phyloP scores from a whole-genome alignment of 495 filamentous ascomycete genomes.

The Aspergillus taichungensis region DNA sequence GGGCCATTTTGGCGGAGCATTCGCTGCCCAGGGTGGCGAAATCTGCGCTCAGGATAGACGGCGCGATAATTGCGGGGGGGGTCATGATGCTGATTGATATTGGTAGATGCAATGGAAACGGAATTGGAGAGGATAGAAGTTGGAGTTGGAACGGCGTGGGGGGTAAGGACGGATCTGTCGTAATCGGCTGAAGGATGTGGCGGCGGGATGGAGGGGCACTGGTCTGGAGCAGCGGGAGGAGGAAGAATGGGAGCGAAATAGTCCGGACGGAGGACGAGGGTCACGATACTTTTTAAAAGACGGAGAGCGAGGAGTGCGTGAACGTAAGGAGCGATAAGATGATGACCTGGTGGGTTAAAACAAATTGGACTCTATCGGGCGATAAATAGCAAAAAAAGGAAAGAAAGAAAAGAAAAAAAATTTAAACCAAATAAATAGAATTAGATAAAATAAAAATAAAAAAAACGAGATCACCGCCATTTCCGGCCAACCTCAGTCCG shows the following conservation, averaged over 20 bases:
- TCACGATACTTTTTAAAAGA: too few relatives aligned
- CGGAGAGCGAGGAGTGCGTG: too few relatives aligned
- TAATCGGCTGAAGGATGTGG: not conserved
- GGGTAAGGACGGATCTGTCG: not conserved
- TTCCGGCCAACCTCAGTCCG: constrained; percentile 21
- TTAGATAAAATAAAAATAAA: not conserved
- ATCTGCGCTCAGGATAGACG: constrained; percentile 94
- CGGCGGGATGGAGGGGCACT: not conserved
- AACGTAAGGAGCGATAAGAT: too few relatives aligned
- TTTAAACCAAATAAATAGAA: not conserved
- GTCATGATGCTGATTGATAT: constrained; percentile 47
- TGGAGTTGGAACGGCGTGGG: not conserved
- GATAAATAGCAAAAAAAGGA: not conserved
- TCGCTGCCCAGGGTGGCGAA: constrained; percentile 79
- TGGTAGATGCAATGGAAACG: not conserved
- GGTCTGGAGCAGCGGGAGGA: not conserved
- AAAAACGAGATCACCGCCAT: constrained; percentile 11
- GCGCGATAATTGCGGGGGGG: constrained; percentile 87
- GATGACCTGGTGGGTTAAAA: too few relatives aligned
- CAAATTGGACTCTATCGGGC: not conserved
- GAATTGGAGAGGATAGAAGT: not conserved
- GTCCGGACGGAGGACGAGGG: not conserved
- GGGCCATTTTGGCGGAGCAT: constrained; percentile 70
- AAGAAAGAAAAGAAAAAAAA: not conserved
- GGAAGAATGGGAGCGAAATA: too few relatives aligned